Percentiles rank a stretch among this genome's conserved stretches.
These are phyloP conservation scores for Metschnikowia corniflorae DNA, from an alignment of 805 yeast genomes.

Conservation along the genomic window DNA sequence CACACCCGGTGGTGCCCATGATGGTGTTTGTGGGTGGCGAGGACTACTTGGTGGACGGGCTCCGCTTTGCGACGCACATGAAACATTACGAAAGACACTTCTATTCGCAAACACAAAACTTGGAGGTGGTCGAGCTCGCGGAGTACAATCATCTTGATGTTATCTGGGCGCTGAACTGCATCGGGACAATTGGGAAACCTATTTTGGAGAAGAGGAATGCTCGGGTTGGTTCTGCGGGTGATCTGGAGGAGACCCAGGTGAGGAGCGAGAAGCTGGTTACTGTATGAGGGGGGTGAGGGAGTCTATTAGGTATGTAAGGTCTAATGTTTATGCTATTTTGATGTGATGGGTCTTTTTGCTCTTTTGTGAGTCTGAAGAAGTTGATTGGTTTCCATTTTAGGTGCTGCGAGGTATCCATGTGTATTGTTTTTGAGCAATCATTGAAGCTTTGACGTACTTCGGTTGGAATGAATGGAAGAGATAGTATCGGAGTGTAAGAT, in stretches of 20 bases:
- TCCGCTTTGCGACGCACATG: slow-evolving; percentile 61
- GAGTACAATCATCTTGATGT: slow-evolving; percentile 87
- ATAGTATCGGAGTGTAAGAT: no score
- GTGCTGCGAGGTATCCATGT: no score
- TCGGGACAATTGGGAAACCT: slow-evolving; percentile 56
- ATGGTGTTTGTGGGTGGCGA: slow-evolving; percentile 65
- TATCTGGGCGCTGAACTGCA: slow-evolving; percentile 82
- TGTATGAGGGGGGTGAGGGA: no score
- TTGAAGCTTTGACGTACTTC: no score
- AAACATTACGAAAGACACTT: slow-evolving; percentile 48
- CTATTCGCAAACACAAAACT: slow-evolving; percentile 33
- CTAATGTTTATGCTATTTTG: no score
- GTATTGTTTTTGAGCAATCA: no score
- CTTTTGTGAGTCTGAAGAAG: no score
- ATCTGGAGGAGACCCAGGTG: background rate
- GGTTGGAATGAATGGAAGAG: no score
- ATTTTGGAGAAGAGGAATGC: slow-evolving; percentile 17
- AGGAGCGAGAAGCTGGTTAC: no score
- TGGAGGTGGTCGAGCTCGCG: slow-evolving; percentile 44
- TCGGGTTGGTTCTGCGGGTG: background rate
- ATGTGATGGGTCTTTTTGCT: no score
- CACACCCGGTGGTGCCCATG: slow-evolving; percentile 45
- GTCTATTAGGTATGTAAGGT: no score
- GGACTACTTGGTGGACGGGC: slow-evolving; percentile 79
- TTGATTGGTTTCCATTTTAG: no score